phyloP scores from a whole-genome alignment of 306 rosid genomes.

The Vigna mungo region DNA sequence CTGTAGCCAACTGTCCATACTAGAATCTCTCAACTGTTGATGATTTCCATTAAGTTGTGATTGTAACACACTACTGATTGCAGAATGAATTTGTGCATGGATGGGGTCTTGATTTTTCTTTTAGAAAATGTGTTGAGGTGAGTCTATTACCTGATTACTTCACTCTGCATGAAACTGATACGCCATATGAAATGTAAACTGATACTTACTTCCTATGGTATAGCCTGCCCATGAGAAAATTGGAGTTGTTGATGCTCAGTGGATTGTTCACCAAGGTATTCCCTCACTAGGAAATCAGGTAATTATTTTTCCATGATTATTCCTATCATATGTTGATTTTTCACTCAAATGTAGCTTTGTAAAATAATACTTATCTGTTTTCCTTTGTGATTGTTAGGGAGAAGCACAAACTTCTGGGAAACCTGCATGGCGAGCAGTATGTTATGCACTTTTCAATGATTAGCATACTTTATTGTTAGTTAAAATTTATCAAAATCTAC shows the following conservation, averaged over 20 bases:
- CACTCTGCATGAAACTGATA: not conserved
- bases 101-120: slow-evolving; percentile 98
- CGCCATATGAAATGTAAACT: slow-evolving; percentile 22
- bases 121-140: slow-evolving; percentile 95
- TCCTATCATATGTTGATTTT: not conserved
- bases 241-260: slow-evolving; percentile 96
- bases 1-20: not conserved
- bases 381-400: slow-evolving; percentile 60
- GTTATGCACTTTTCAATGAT: slow-evolving; percentile 25
- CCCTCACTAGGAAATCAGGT: slow-evolving; percentile 96
- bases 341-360: slow-evolving; percentile 19
- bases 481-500: not conserved
- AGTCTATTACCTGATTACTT: slow-evolving; percentile 37
- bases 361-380: slow-evolving; percentile 8
- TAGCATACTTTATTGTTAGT: not conserved
- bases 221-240: slow-evolving; percentile 98
- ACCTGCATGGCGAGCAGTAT: slow-evolving; percentile 91
- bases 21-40: not conserved
- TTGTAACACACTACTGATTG: slow-evolving; percentile 32
- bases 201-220: slow-evolving; percentile 7
- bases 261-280: slow-evolving; percentile 93
- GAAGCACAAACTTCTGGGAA: slow-evolving; percentile 70
- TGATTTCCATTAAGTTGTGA: slow-evolving; percentile 11
- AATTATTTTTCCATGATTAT: slow-evolving; percentile 17
- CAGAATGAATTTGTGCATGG: slow-evolving; percentile 99